Base-by-base conservation (phyloP, 495 filamentous ascomycete species). In the Daldinia caldariorum region DNA sequence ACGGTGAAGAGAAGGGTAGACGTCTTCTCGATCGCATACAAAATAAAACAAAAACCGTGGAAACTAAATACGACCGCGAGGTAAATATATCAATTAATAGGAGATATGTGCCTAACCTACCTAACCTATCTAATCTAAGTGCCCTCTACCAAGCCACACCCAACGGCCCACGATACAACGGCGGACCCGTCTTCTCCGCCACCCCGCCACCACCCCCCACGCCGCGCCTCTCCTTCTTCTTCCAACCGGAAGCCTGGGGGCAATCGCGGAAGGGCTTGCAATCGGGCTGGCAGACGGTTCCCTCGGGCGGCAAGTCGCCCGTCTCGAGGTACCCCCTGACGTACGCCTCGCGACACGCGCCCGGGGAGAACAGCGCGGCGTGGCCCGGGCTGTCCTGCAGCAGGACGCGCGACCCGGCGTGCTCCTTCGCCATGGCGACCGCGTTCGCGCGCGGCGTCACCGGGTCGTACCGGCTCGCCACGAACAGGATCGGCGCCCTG, bases 361-460 rank as follows among this genome's bases (percentile, higher is more conserved):
- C 77, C 5, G 68, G 67, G 10, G 56, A 34, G 0, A 29, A 9
- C 10, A 77, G 5, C 31, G 77, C 67, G 31, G 58, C 66, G 53
- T 80, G 78, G 9, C 79, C 79, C 20, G 64, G 43, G 8, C 47
- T 68, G 14, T 76, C 67, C 72, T 78, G 77, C 38, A 71, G 32
- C 38, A 80, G 63, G 14, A 80, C 74, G 0, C 59, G 56, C 4
- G 77, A 61, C 4, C 73, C 74, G 0, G 65, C 35, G 58, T 79
- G 77, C 18, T 50, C 31, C 10, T 20, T 13, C 6, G 76, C 62
- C 69, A 80, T 72, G 50, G 57, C 54, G 18, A 63, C 58, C 0
- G 79, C 79, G 63, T 76, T 77, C 0, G 16, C 45, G 38, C 69
- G 58, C 49, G 79, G 77, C 65, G 79, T 80, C 18, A 76, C 77